A percentile compares a stretch with the other conserved stretches of the same genome.
These are phyloP conservation scores for Alternaria angustiovoidea DNA, from an alignment of 2,329 filamentous ascomycete genomes.

Conservation along the genomic window DNA sequence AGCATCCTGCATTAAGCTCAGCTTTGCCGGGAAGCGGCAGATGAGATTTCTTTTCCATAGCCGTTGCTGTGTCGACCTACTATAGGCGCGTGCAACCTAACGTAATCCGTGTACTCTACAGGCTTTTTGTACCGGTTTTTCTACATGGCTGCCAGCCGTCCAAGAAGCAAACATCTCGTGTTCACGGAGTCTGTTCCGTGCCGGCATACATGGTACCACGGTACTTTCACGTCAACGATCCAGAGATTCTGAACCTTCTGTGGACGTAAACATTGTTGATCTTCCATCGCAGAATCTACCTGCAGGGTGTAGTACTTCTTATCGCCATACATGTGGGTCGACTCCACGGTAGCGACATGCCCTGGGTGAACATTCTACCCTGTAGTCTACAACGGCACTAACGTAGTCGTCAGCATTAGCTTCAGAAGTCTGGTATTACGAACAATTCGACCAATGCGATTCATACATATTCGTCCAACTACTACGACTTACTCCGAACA, in stretches of 20 bases:
- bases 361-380: background rate
- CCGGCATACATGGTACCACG: background rate
- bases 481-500: slow-evolving; percentile 11
- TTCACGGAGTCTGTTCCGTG: background rate
- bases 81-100: slow-evolving; percentile 4
- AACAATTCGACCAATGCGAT: background rate
- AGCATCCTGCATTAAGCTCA: background rate
- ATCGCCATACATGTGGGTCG: background rate
- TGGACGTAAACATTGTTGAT: background rate
- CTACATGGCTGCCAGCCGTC: background rate
- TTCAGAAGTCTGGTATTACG: background rate
- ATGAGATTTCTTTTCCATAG: slow-evolving; percentile 4
- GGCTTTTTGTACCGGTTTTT: background rate
- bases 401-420: background rate
- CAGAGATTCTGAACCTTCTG: background rate
- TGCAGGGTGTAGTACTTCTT: background rate
- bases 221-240: background rate
- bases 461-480: background rate
- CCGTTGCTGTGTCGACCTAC: slow-evolving; percentile 17
- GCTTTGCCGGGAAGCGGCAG: background rate
- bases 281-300: background rate
- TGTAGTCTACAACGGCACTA: background rate
- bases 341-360: background rate
- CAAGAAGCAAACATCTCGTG: slow-evolving; percentile 1
- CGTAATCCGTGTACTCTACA: background rate